A percentile compares a stretch with the other conserved stretches of the same genome.
Evolutionary conservation across 345 rosid species (phyloP).

Genomic region (Abelmoschus esculentus): DNA sequence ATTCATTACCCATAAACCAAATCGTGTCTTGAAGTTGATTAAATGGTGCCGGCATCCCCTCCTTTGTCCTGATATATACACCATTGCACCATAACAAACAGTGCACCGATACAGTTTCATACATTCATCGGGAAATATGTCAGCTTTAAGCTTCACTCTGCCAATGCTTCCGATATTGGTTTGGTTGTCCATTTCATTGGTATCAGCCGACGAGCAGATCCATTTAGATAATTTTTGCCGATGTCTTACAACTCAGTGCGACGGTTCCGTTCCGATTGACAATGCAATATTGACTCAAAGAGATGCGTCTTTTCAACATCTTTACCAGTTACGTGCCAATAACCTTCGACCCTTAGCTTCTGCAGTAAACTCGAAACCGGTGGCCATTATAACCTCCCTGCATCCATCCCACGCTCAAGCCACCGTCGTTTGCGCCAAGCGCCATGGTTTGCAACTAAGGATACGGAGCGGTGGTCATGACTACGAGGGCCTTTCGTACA

Average conservation of each 20-base stretch:
- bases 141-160: background rate
- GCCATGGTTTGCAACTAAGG: constrained; percentile 32
- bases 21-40: background rate
- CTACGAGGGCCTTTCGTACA: constrained; percentile 41
- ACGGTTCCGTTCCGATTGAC: constrained; percentile 17
- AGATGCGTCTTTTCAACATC: constrained; percentile 35
- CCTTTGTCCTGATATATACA: background rate
- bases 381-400: constrained; percentile 44
- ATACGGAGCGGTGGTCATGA: constrained; percentile 80
- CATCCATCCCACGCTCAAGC: constrained; percentile 57
- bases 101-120: background rate
- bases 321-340: constrained; percentile 36
- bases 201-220: constrained; percentile 8
- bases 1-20: too few species aligned
- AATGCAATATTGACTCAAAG: constrained; percentile 19
- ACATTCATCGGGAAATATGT: background rate
- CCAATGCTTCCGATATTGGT: background rate
- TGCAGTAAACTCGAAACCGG: constrained; percentile 40
- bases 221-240: constrained; percentile 17
- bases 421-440: constrained; percentile 37
- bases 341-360: constrained; percentile 49
- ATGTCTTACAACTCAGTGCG: constrained; percentile 29
- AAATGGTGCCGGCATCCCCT: background rate
- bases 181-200: constrained; percentile 2
- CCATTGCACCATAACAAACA: background rate